Evolutionary conservation across 176 grass and related monocot genomes (phyloP), one percentile per base, ranked within the genome.

Genomic region (Areca catechu): DNA sequence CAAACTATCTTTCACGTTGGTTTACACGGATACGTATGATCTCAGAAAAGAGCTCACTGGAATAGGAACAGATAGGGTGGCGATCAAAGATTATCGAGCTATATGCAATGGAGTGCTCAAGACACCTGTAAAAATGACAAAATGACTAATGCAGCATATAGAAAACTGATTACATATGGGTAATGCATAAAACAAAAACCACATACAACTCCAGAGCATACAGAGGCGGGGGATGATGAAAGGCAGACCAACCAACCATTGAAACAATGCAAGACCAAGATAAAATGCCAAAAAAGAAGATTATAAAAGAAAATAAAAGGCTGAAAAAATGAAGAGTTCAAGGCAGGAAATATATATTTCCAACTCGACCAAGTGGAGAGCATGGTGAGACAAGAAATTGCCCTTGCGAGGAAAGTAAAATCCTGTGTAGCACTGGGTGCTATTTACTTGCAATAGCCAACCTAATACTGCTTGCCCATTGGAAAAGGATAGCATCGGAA

Each of bases 211-310:
- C 24, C 48, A 64, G 51, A 10, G 18, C 21, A 21, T 63, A 16
- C 19, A 65, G 24, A 37, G 34, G 34, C 7, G 0, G 34, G 10
- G 62, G 48, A 65, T 20, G 62, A 65, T 20, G 47, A 51, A 24
- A 65, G 24, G 34, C 49, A 65, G 48, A 22, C 20, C 2, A 10
- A 43, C 34, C 34, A 43, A 43, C 34, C 1, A 5, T 12, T 10
- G 10, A 12, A 50, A 49, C 61, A 63, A 63, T 29, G 27, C 37
- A 22, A 51, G 37, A 51, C 62, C 18, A 65, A 25, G 62, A 25
- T 47, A 65, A 64, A 50, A 65, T 27, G 22, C 62, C 62, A 20
- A 34, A 47, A 61, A 65, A 12, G 50, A 65, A 25, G 48, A 65
- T 50, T 25, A 16, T 22, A 65, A 64, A 51, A 19, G 18, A 27